phyloP scores from a whole-genome alignment of 257 asterid species.

The Cordia subcordata region DNA sequence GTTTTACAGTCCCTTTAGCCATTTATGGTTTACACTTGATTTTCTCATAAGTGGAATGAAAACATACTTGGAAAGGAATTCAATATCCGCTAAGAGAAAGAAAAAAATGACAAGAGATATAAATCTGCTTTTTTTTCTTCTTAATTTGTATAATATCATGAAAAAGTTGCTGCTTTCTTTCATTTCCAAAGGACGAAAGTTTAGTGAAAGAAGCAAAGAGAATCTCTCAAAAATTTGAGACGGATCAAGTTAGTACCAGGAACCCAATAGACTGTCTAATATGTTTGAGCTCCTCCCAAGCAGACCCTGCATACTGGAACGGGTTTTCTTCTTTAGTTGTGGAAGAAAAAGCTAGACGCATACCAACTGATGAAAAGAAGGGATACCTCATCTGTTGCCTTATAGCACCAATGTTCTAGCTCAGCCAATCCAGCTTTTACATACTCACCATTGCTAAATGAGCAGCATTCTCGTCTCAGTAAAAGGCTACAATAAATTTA shows the following conservation, averaged over 20 bases:
- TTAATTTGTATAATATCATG: no score
- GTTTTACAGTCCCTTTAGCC: neutral
- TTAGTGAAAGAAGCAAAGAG: slow-evolving; percentile 1
- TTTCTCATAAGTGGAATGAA: no score
- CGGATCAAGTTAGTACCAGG: slow-evolving; percentile 51
- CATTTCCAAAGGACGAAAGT: neutral
- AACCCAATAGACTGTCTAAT: slow-evolving; percentile 99
- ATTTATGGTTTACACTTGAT: no score
- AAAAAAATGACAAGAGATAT: no score
- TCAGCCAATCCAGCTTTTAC: slow-evolving; percentile 99
- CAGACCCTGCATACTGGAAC: slow-evolving; percentile 90
- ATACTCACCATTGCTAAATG: slow-evolving; percentile 97
- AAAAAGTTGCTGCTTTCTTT: no score
- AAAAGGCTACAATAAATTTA: slow-evolving; percentile 52
- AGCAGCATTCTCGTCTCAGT: slow-evolving; percentile 98
- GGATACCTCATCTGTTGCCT: slow-evolving; percentile 93
- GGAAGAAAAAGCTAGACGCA: slow-evolving; percentile 2
- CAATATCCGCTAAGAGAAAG: no score
- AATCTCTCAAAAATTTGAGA: slow-evolving; percentile 13
- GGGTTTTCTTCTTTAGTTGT: slow-evolving; percentile 21
- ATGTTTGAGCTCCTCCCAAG: slow-evolving; percentile 99
- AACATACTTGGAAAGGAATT: no score
- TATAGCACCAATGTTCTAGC: slow-evolving; percentile 98
- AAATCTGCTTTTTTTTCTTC: no score
- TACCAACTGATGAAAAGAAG: slow-evolving; percentile 5